Conservation (phyloP, 768 basidiomycete genomes). For the Xanthoconium stramineum region DNA sequence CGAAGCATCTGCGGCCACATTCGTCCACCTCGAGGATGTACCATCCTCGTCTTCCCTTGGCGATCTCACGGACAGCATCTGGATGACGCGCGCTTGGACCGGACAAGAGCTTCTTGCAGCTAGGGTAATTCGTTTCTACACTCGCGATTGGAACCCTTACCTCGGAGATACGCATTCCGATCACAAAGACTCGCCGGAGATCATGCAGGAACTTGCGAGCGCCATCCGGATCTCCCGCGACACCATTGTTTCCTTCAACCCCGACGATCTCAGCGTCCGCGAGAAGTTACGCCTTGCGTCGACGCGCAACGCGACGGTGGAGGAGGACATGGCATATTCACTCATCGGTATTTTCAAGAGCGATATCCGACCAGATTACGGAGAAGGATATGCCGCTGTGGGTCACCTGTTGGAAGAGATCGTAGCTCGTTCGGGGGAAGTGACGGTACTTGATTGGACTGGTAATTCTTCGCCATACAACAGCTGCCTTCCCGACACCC, state of each 20-base stretch:
- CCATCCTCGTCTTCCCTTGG: not conserved
- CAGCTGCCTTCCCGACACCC: conserved; percentile 6
- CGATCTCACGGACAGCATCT: not conserved
- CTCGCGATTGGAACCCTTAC: conserved; percentile 9
- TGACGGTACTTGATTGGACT: no score
- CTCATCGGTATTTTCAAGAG: conserved; percentile 11
- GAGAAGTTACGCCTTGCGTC: conserved; percentile 12
- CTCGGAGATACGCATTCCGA: not conserved
- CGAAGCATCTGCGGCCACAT: conserved; percentile 1
- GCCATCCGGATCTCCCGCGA: conserved; percentile 1
- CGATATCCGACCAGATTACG: no score
- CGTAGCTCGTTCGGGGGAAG: no score
- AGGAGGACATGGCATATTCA: conserved; percentile 8
- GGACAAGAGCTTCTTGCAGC: conserved; percentile 15
- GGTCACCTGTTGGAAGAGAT: no score
- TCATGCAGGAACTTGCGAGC: conserved; percentile 5
- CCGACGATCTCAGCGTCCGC: conserved; percentile 1
- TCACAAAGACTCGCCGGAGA: conserved; percentile 10
- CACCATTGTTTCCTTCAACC: conserved; percentile 3
- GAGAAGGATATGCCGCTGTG: not conserved
- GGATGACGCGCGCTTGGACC: conserved; percentile 18
- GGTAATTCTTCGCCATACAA: no score
- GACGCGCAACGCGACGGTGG: conserved; percentile 1
- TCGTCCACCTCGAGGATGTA: not conserved
- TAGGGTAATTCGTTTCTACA: conserved; percentile 8